Percentiles rank a stretch among this genome's conserved stretches.
phyloP scores from a whole-genome alignment of 345 rosid genomes.

The Mallotus nudiflorus region DNA sequence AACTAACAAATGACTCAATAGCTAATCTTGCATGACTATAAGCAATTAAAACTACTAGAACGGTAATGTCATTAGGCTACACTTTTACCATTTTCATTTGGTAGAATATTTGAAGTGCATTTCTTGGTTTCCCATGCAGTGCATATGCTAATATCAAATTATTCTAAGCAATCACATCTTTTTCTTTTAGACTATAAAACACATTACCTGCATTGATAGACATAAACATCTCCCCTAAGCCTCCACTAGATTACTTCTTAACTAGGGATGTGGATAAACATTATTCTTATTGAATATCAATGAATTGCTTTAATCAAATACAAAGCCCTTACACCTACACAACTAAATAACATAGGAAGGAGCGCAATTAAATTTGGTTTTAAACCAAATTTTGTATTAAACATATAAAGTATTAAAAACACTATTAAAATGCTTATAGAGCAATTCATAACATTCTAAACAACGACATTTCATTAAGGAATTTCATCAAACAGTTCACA shows the following conservation, averaged over 20 bases:
- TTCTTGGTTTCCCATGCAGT: conserved; percentile 52
- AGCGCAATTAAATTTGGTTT: conserved; percentile 59
- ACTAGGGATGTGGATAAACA: conserved; percentile 45
- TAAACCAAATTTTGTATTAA: conserved; percentile 33
- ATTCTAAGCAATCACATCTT: conserved; percentile 68
- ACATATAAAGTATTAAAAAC: conserved; percentile 43
- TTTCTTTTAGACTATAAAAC: conserved; percentile 39
- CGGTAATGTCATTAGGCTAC: conserved; percentile 53
- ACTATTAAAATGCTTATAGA: conserved; percentile 39
- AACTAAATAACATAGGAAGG: conserved; percentile 53
- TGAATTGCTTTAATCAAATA: conserved; percentile 53
- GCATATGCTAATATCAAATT: conserved; percentile 64
- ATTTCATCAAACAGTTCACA: no score
- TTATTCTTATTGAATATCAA: conserved; percentile 45
- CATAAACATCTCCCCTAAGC: conserved; percentile 57
- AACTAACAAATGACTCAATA: conserved; percentile 55
- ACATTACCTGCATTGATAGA: conserved; percentile 39
- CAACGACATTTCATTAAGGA: conserved; percentile 48
- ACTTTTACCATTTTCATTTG: conserved; percentile 58
- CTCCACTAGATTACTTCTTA: conserved; percentile 55
- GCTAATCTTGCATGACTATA: conserved; percentile 69
- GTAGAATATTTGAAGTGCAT: conserved; percentile 43
- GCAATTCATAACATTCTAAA: conserved; percentile 54
- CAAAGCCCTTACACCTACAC: conserved; percentile 36
- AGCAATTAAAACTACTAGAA: conserved; percentile 61